phyloP scores from a whole-genome alignment of 176 grass and related monocot species.

The Aegilops bicornis region DNA sequence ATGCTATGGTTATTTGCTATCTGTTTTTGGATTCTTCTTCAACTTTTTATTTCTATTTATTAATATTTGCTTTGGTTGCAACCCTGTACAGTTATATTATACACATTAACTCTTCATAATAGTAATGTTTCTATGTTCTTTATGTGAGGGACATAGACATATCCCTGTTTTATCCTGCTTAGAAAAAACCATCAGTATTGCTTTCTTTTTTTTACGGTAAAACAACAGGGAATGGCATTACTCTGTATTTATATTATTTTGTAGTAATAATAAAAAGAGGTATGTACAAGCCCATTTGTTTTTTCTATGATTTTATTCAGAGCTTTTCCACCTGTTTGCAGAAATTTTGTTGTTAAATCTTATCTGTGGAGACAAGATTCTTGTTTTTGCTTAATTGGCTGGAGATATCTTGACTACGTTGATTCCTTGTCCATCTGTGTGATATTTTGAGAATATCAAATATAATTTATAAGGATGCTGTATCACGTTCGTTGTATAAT shows the following conservation, averaged over 20 bases:
- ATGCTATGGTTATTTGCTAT: slow-evolving; percentile 12
- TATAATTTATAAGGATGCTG: not conserved
- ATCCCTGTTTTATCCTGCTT: no score
- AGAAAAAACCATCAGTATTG: no score
- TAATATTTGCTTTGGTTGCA: not conserved
- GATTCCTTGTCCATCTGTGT: not conserved
- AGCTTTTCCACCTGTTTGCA: not conserved
- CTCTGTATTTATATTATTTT: not conserved
- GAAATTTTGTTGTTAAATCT: not conserved
- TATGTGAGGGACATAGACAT: not conserved
- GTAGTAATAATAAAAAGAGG: not conserved
- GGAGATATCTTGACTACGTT: not conserved
- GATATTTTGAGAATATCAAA: not conserved
- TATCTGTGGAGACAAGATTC: not conserved
- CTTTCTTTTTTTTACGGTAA: no score
- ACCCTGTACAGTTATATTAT: not conserved
- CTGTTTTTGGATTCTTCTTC: not conserved
- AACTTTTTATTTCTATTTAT: not conserved
- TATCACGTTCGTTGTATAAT: not conserved
- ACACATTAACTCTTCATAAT: not conserved
- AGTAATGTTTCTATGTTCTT: slow-evolving; percentile 2
- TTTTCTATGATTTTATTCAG: not conserved
- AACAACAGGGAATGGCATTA: not conserved
- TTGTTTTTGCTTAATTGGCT: slow-evolving; percentile 1
- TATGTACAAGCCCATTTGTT: not conserved